Conservation (phyloP, 176 grass and related monocot species). For the Hordeum marinum region DNA sequence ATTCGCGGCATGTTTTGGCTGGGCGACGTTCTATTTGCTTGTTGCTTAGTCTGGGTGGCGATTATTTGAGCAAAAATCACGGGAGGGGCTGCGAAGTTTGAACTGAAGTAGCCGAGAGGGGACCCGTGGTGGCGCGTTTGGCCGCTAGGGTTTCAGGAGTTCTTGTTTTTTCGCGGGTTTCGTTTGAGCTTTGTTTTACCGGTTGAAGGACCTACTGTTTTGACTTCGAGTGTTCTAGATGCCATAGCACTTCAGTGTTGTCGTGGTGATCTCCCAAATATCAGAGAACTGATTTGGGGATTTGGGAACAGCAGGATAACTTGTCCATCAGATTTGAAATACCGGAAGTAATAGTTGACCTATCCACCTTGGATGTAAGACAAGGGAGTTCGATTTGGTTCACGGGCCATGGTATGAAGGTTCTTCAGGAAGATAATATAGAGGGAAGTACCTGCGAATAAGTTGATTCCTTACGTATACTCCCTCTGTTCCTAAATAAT, state of each 20-base stretch:
- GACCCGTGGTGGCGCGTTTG: neutral
- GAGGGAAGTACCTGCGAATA: neutral
- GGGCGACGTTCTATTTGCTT: neutral
- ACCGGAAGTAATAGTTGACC: constrained; percentile 1
- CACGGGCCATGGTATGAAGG: neutral
- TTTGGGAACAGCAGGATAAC: neutral
- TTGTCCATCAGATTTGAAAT: neutral
- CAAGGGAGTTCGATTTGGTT: neutral
- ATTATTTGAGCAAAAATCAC: neutral
- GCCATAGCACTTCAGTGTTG: neutral
- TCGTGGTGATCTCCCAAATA: neutral
- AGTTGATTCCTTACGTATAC: neutral
- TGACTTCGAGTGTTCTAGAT: neutral
- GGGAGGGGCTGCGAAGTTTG: neutral
- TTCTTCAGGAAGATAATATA: neutral
- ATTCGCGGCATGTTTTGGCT: constrained; percentile 17
- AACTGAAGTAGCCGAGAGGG: neutral
- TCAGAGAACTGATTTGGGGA: neutral
- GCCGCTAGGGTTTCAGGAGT: constrained; percentile 43
- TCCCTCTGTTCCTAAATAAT: too few species aligned
- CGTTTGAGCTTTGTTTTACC: neutral
- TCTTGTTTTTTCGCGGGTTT: neutral
- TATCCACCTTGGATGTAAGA: neutral
- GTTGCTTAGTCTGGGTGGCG: neutral
- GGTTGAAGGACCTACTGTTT: neutral